Evolutionary conservation across 192 early-diverging fungal species (phyloP).

Genomic region (Piromyces sp.): DNA sequence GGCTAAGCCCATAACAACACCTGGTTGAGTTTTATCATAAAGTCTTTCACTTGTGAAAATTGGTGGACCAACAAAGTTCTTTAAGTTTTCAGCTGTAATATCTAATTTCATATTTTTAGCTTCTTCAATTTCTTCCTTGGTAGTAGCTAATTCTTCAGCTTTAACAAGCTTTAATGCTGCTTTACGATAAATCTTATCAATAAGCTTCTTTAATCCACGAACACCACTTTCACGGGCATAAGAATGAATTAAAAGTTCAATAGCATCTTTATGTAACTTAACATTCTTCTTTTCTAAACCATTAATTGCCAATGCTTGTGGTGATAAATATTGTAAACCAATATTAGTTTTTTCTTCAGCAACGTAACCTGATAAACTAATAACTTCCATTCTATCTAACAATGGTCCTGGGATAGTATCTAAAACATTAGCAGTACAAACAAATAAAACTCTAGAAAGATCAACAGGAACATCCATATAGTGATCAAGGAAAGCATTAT

Average conservation of each 20-base stretch:
- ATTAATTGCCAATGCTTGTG: slow-evolving; percentile 58
- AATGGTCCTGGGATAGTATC: slow-evolving; percentile 96
- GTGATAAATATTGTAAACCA: slow-evolving; percentile 78
- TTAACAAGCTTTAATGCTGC: slow-evolving; percentile 76
- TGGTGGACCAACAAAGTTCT: slow-evolving; percentile 85
- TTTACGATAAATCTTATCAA: slow-evolving; percentile 96
- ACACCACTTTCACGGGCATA: slow-evolving; percentile 97
- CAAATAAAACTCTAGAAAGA: slow-evolving; percentile 94
- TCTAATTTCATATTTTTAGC: slow-evolving; percentile 18
- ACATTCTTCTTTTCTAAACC: slow-evolving; percentile 64
- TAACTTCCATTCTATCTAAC: slow-evolving; percentile 98
- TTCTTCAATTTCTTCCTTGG: slow-evolving; percentile 10
- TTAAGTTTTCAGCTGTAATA: slow-evolving; percentile 54
- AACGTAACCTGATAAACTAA: slow-evolving; percentile 78
- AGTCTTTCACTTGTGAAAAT: slow-evolving; percentile 75
- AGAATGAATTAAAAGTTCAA: slow-evolving; percentile 66
- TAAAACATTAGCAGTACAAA: slow-evolving; percentile 92
- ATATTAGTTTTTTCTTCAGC: slow-evolving; percentile 88
- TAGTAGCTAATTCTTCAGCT: slow-evolving; percentile 15
- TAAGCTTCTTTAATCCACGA: slow-evolving; percentile 93
- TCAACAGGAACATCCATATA: slow-evolving; percentile 99
- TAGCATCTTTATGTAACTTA: slow-evolving; percentile 48
- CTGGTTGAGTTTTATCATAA: slow-evolving; percentile 76
- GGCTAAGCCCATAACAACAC: slow-evolving; percentile 95
- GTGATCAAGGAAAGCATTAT: slow-evolving; percentile 91